Percentiles rank a stretch among this genome's conserved stretches.
Evolutionary conservation across 345 rosid genomes (phyloP).

Genomic region (Populus ilicifolia): DNA sequence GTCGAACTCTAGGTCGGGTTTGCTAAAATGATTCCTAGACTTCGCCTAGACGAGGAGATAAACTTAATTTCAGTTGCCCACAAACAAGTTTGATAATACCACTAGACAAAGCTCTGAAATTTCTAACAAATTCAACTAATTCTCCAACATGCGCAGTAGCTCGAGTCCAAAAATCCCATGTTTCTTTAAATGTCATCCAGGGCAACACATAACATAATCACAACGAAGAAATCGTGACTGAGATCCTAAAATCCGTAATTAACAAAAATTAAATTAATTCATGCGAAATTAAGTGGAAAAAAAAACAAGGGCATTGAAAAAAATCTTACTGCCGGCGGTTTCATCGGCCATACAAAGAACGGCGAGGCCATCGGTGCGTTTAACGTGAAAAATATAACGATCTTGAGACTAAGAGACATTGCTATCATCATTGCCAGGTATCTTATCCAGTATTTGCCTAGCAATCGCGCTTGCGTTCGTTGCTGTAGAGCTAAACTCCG

Average conservation of each 20-base stretch:
- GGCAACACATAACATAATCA: not conserved
- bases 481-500: slow-evolving; percentile 70
- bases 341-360: slow-evolving; percentile 98
- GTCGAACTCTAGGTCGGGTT: too few relatives aligned
- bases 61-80: not conserved
- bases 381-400: slow-evolving; percentile 84
- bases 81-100: too few relatives aligned
- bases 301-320: not conserved
- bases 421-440: slow-evolving; percentile 66
- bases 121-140: too few relatives aligned
- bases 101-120: too few relatives aligned
- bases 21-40: too few relatives aligned
- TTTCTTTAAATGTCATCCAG: not conserved
- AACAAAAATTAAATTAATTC: not conserved
- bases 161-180: not conserved
- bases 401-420: slow-evolving; percentile 92
- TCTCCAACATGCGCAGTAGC: too few relatives aligned
- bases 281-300: not conserved
- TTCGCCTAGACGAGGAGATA: not conserved
- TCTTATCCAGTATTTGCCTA: slow-evolving; percentile 73
- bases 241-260: not conserved
- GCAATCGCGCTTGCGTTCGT: slow-evolving; percentile 85
- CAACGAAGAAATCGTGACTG: not conserved
- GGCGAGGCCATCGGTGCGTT: slow-evolving; percentile 96
- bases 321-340: slow-evolving; percentile 67